Evolutionary conservation across 495 filamentous ascomycete species (phyloP), one percentile per base, ranked within the genome.

Genomic region (Glutinoglossum americanum): DNA sequence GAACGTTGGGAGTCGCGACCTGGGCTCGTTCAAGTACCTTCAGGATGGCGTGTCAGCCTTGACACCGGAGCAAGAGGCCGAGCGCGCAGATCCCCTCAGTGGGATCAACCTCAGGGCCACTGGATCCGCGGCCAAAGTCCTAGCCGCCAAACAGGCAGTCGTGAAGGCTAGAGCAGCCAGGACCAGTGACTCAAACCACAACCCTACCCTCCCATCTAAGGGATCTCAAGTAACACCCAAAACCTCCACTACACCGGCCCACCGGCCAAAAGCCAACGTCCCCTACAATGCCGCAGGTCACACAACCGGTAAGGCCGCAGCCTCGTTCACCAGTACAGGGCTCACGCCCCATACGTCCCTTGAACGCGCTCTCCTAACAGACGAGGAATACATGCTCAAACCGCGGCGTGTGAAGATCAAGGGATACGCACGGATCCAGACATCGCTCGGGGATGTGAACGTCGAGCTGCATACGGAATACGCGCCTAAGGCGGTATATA

Each of bases 301-400:
- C 69, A 99, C 92, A 2, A 96, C 87, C 10, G 93, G 93, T 60
- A 79, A 78, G 63, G 89, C 93, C 15, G 92, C 92, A 11, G 92
- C 92, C 26, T 93, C 86, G 55, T 87, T 99, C 65, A 99, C 92
- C 41, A 89, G 83, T 62, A 99, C 92, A 0, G 89, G 90, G 27
- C 69, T 97, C 54, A 97, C 93, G 15, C 89, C 89, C 0, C 84
- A 93, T 62, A 99, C 92, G 0, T 81, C 83, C 59, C 80, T 74
- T 61, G 87, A 93, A 61, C 78, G 88, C 55, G 90, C 92, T 26
- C 69, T 89, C 33, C 76, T 97, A 19, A 84, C 84, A 1, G 87
- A 94, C 59, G 92, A 99, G 69, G 87, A 96, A 62, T 97, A 88
- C 69, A 92, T 99, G 84, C 75, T 97, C 48, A 85, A 87, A 63